Conservation (phyloP, 2,329 filamentous ascomycete genomes). For the Pseudopyricularia cyperi region DNA sequence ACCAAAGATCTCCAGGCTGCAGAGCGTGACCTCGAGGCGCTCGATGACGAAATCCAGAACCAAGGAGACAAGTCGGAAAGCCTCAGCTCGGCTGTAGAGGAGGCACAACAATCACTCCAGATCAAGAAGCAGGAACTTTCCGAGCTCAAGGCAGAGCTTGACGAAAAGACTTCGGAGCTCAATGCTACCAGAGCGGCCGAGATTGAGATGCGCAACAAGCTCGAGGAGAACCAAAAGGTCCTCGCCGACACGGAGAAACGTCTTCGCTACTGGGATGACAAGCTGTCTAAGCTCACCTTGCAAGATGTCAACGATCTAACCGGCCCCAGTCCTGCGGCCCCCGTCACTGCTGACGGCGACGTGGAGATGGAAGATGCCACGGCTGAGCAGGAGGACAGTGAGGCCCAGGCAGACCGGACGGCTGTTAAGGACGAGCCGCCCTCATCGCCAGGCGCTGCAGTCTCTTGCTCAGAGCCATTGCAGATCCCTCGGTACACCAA, state of each 20-base stretch:
- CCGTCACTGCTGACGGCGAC: slow-evolving; percentile 1
- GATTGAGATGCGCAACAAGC: slow-evolving; percentile 97
- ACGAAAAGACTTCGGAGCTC: slow-evolving; percentile 72
- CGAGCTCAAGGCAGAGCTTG: slow-evolving; percentile 69
- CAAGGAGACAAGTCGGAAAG: slow-evolving; percentile 66
- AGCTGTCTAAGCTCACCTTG: slow-evolving; percentile 68
- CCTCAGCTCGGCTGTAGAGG: slow-evolving; percentile 60
- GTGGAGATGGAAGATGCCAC: slow-evolving; percentile 18
- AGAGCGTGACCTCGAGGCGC: slow-evolving; percentile 57
- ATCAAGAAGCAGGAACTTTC: slow-evolving; percentile 71
- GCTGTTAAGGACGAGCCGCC: slow-evolving; percentile 5
- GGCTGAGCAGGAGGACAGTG: slow-evolving; percentile 16
- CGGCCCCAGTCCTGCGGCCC: slow-evolving; percentile 11
- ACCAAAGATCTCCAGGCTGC: slow-evolving; percentile 66
- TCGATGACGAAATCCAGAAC: slow-evolving; percentile 61
- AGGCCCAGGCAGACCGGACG: slow-evolving; percentile 12
- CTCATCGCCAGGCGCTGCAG: slow-evolving; percentile 11
- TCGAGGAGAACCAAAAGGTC: slow-evolving; percentile 90
- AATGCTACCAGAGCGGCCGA: slow-evolving; percentile 82
- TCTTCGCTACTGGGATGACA: slow-evolving; percentile 77
- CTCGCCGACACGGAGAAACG: slow-evolving; percentile 77
- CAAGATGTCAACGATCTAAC: slow-evolving; percentile 65
- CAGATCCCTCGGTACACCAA: slow-evolving; percentile 64
- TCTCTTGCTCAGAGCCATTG: slow-evolving; percentile 15
- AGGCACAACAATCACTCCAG: slow-evolving; percentile 67